Evolutionary conservation across 805 yeast species (phyloP), one percentile per base, ranked within the genome.

Genomic region (Naumovozyma baii): DNA sequence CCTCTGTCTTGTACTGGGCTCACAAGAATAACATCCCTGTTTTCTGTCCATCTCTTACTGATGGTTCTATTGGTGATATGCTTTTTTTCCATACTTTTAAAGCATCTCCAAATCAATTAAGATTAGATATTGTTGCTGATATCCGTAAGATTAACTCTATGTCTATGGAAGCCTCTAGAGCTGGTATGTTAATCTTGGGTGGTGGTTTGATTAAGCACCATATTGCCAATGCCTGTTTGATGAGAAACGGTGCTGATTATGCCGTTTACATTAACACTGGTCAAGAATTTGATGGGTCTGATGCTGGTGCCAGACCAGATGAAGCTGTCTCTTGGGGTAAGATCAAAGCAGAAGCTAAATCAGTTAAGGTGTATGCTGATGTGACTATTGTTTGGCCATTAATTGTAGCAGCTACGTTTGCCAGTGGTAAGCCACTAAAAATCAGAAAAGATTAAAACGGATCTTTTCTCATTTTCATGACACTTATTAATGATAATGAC

Each of bases 321-420:
- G 99, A 92, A 67, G 98, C 98, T 19, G 83, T 92, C 39, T 83
- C 95, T 31, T 92, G 99, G 99, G 99, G 99, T 48, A 92, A 92
- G 64, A 92, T 92, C 64, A 88, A 86, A 67, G 83, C 95, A 4
- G 95, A 86, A 32, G 99, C 98, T 22, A 76, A 75, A 54, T 75
- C 80, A 44, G 94, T 87, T 41, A 92, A 92, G 66, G 88, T 92
- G 34, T 92, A 84, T 54, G 94, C 95, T 13, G 99, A 92, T 61
- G 99, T 85, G 14, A 83, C 96, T 10, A 70, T 86, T 22, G 97
- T 92, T 14, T 83, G 90, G 70, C 99, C 99, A 45, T 72, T 92
- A 57, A 82, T 92, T 48, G 97, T 92, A 25, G 98, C 96, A 36
- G 97, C 97, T 30, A 92, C 99, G 2, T 92, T 90, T 70, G 97